Evolutionary conservation across 2,329 filamentous ascomycete genomes (phyloP).

Genomic region (Aspergillus sp.): DNA sequence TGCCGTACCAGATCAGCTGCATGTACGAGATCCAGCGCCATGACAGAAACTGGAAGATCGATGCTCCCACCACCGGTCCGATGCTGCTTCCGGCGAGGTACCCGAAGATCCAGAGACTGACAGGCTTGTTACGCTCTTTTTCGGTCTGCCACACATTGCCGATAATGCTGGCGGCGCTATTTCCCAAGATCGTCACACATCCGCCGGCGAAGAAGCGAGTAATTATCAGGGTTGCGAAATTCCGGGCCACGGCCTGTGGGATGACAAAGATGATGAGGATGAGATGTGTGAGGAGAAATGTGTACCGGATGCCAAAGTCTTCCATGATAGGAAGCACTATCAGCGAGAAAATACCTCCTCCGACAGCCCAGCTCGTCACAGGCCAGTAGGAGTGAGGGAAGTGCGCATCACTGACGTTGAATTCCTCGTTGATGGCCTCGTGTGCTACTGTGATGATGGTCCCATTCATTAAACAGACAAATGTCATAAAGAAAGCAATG

Average conservation of each 20-base stretch:
- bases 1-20: conserved; percentile 37
- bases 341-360: conserved; percentile 26
- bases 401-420: conserved; percentile 25
- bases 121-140: conserved; percentile 34
- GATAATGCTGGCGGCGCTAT: conserved; percentile 29
- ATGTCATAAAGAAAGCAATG: conserved; percentile 28
- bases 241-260: conserved; percentile 41
- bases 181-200: conserved; percentile 39
- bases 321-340: conserved; percentile 35
- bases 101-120: conserved; percentile 40
- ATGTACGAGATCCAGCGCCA: conserved; percentile 42
- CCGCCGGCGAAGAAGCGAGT: conserved; percentile 44
- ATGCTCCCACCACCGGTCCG: conserved; percentile 43
- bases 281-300: conserved; percentile 38
- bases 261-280: conserved; percentile 41
- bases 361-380: conserved; percentile 31
- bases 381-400: conserved; percentile 35
- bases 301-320: conserved; percentile 40
- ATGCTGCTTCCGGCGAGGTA: conserved; percentile 41
- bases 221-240: conserved; percentile 44
- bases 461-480: conserved; percentile 34
- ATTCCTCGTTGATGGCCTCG: conserved; percentile 32
- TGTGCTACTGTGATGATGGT: conserved; percentile 40
- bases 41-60: conserved; percentile 24
- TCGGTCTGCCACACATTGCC: conserved; percentile 31